phyloP scores from a whole-genome alignment of 371 early-diverging fungal species.

The Mucor racemosus region DNA sequence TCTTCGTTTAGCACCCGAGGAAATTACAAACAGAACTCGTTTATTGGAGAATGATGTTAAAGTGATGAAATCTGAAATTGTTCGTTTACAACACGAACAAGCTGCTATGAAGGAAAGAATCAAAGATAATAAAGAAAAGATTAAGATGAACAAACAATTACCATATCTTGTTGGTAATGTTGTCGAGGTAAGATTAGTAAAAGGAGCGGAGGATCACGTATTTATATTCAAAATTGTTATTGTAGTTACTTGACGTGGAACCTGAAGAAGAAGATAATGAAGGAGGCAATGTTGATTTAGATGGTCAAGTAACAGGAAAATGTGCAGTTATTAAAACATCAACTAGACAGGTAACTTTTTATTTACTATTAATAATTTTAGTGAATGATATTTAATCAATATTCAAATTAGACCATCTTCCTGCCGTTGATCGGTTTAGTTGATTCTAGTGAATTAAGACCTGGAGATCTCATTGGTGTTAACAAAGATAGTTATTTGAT shows the following conservation, averaged over 20 bases:
- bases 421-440: constrained; percentile 98
- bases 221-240: not conserved
- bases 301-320: constrained; percentile 92
- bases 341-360: constrained; percentile 80
- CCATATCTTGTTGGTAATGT: constrained; percentile 99
- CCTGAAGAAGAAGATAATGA: constrained; percentile 87
- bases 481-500: constrained; percentile 99
- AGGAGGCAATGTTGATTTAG: constrained; percentile 93
- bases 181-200: constrained; percentile 84
- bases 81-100: constrained; percentile 90
- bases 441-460: constrained; percentile 89
- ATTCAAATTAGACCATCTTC: constrained; percentile 79
- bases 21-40: constrained; percentile 89
- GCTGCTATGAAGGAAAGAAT: constrained; percentile 89
- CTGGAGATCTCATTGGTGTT: constrained; percentile 99
- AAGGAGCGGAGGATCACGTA: not conserved
- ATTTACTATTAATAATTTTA: not conserved
- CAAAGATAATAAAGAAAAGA: constrained; percentile 99
- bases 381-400: not conserved
- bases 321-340: constrained; percentile 98
- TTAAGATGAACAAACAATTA: constrained; percentile 97
- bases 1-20: constrained; percentile 84
- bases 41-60: constrained; percentile 97
- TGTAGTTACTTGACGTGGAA: constrained; percentile 87
- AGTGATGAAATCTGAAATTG: constrained; percentile 90